Conservation (phyloP, 1,284 basidiomycete species). For the Phylloporus sp. region DNA sequence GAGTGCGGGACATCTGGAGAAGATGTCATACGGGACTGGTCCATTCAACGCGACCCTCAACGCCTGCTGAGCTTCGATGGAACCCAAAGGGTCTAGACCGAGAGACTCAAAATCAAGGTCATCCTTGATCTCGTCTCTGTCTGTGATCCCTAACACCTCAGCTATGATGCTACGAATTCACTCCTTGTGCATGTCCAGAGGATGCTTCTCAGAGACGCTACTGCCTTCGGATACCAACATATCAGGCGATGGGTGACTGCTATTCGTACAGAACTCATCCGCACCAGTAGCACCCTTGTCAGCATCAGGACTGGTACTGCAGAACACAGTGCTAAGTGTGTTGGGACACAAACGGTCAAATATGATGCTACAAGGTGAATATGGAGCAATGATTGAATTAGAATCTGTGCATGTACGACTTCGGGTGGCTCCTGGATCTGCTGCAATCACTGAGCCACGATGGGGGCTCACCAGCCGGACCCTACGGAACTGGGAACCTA, state of each 20-base stretch:
- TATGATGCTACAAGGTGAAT: conserved; percentile 33
- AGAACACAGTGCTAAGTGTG: conserved; percentile 26
- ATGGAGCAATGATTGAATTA: conserved; percentile 31
- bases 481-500: conserved; percentile 59
- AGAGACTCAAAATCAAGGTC: conserved; percentile 50
- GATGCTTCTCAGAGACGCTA: neutral
- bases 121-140: conserved; percentile 43
- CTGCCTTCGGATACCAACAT: conserved; percentile 38
- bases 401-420: conserved; percentile 32
- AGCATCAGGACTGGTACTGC: conserved; percentile 3
- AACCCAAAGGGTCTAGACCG: conserved; percentile 66
- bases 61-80: conserved; percentile 58
- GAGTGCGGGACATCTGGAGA: conserved; percentile 33
- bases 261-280: conserved; percentile 8
- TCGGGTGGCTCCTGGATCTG: conserved; percentile 14
- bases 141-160: conserved; percentile 48
- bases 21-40: conserved; percentile 46
- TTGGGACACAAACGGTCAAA: conserved; percentile 33
- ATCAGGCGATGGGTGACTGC: conserved; percentile 39
- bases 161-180: conserved; percentile 51
- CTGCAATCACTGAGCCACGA: conserved; percentile 45
- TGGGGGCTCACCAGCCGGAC: conserved; percentile 53
- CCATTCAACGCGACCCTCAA: conserved; percentile 46
- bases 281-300: conserved; percentile 2
- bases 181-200: conserved; percentile 15